A percentile compares a stretch with the other conserved stretches of the same genome.
These are phyloP conservation scores for Keithomyces neogunnii DNA, from an alignment of 2,329 filamentous ascomycete species.

Conservation along the genomic window DNA sequence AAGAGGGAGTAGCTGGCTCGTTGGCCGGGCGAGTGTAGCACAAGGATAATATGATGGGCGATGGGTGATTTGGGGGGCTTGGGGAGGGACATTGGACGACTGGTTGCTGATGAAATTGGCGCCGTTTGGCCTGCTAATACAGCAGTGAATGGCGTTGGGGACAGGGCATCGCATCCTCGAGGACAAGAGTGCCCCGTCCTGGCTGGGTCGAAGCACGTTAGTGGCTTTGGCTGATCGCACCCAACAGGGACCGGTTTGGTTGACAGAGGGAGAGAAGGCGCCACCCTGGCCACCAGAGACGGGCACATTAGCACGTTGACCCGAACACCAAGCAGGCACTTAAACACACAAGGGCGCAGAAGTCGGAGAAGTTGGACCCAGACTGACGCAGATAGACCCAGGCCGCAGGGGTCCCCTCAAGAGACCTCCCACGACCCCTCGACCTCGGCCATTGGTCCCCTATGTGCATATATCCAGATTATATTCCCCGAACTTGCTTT, in stretches of 20 bases:
- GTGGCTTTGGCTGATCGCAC: slow-evolving; percentile 29
- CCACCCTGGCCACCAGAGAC: neutral
- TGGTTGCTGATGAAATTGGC: no score
- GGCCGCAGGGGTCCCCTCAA: slow-evolving; percentile 21
- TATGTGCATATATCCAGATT: slow-evolving; percentile 20
- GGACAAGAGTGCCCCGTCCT: slow-evolving; percentile 14
- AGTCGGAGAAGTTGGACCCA: neutral
- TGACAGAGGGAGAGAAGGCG: neutral
- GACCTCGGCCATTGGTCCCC: neutral
- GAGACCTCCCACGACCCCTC: neutral
- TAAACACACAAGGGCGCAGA: neutral
- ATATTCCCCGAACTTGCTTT: slow-evolving; percentile 41
- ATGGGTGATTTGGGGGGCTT: neutral
- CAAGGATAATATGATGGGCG: neutral
- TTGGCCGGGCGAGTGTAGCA: no score
- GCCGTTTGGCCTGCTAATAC: neutral
- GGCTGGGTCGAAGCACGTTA: slow-evolving; percentile 34
- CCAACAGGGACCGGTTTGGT: neutral
- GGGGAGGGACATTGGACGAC: neutral
- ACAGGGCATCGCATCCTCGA: slow-evolving; percentile 13
- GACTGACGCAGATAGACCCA: slow-evolving; percentile 18
- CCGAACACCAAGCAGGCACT: neutral
- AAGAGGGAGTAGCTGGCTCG: no score
- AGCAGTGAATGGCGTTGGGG: no score
- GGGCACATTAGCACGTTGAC: neutral